These are phyloP conservation scores for Ambrosia trifida DNA, from an alignment of 129 eudicot genomes.

Conservation along the genomic window DNA sequence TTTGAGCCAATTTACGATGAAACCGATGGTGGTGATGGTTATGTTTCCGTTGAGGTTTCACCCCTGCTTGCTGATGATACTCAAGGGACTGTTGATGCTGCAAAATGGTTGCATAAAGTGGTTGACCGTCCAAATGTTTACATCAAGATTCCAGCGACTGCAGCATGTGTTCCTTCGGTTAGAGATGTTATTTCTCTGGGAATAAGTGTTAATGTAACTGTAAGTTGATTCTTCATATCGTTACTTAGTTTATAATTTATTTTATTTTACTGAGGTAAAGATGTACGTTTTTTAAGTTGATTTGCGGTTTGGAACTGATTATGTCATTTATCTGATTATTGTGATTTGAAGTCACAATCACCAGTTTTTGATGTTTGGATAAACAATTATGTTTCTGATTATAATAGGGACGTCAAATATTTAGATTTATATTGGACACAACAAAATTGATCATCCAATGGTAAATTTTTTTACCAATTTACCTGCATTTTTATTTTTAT, in stretches of 20 bases:
- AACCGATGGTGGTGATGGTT: conserved; percentile 90
- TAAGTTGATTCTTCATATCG: conserved; percentile 46
- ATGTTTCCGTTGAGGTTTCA: conserved; percentile 98
- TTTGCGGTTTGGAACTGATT: not conserved
- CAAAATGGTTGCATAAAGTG: conserved; percentile 84
- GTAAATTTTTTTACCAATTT: too few relatives aligned
- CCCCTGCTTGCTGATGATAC: conserved; percentile 96
- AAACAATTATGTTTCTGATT: not conserved
- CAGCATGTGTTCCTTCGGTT: conserved; percentile 86
- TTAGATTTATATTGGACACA: not conserved
- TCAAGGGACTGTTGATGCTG: conserved; percentile 83
- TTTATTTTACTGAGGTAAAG: not conserved
- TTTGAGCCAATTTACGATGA: conserved; percentile 88
- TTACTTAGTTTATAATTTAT: conserved; percentile 22
- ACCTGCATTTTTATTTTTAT: not conserved
- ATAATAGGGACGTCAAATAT: not conserved
- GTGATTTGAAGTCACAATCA: not conserved
- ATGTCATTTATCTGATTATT: conserved; percentile 6
- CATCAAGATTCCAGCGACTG: conserved; percentile 97
- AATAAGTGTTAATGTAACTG: conserved; percentile 96
- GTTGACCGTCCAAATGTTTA: conserved; percentile 89
- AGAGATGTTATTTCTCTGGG: conserved; percentile 81
- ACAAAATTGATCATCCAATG: not conserved
- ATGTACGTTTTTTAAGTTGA: not conserved
- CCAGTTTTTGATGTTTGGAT: not conserved